Base-by-base conservation (phyloP, 2,329 filamentous ascomycete species). In the Epichloe elymi region DNA sequence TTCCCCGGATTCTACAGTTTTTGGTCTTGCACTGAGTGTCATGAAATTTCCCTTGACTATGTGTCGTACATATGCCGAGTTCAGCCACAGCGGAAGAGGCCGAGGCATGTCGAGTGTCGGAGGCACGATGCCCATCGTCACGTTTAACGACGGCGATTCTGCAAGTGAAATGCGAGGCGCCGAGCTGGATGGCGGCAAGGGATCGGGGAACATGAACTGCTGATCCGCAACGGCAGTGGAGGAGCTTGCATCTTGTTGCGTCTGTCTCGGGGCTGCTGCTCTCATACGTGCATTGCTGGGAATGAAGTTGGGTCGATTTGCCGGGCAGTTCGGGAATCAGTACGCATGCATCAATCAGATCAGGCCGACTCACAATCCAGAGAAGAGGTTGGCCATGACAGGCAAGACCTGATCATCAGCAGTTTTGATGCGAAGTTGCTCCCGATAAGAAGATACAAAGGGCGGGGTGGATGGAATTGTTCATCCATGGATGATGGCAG, bases 11-110 rank as follows among this genome's bases (percentile, higher is more conserved):
- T 96, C 91, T 45, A 96, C 87, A 52, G 93, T 90, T 72, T 91
- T 90, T n/a, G 91, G 91, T 64, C 90, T 85, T 46, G 89, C 88
- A 61, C 90, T 94, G 54, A 97, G 71, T 12, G 91, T 96, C 83
- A 95, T 88, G 65, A 96, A 96, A 71, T 96, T 97, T 53, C 91
- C 91, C 73, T 91, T 94, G 63, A 96, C 90, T 57, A 95, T 95
- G 62, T 95, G 82, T 64, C 84, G 86, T 50, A 85, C 83, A 64
- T 87, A 85, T 55, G 80, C 71, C 50, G 84, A 76, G 61, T 86
- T 84, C 61, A 89, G 80, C 81, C 86, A 89, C 54, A 87, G 71
- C n/a, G 86, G 86, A 53, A 82, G 72, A 33, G 79, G 78, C 39
- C 79, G 76, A 53, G 83, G 83, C 54, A 50, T 35, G 12, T 37